A percentile compares a stretch with the other conserved stretches of the same genome.
Evolutionary conservation across 495 filamentous ascomycete genomes (phyloP).

Genomic region (Xylaria castorea): DNA sequence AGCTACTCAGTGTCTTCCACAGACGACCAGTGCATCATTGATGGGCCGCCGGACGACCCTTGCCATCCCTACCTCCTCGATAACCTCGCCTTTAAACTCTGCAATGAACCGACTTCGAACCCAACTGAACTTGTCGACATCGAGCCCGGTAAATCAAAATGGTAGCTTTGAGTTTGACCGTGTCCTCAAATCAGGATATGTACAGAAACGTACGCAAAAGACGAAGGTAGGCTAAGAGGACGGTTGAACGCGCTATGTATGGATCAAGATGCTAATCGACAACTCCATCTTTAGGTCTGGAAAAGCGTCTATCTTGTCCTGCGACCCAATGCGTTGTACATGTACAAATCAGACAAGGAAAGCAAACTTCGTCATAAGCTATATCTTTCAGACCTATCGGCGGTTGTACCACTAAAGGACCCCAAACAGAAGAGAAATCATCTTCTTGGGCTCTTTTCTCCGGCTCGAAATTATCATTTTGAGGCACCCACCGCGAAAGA

Average conservation of each 20-base stretch:
- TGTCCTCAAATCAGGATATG: constrained; percentile 84
- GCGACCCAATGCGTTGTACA: constrained; percentile 89
- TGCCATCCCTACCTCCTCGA: constrained; percentile 31
- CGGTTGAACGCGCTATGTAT: background rate
- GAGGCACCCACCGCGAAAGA: constrained; percentile 75
- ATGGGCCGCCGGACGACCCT: constrained; percentile 35
- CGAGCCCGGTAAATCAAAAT: constrained; percentile 83
- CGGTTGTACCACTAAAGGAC: constrained; percentile 85
- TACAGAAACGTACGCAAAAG: constrained; percentile 86
- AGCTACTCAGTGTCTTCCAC: constrained; percentile 31
- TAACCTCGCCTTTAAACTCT: constrained; percentile 35
- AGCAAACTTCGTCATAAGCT: constrained; percentile 88
- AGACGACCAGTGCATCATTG: constrained; percentile 26
- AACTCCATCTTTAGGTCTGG: constrained; percentile 66
- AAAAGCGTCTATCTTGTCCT: constrained; percentile 89
- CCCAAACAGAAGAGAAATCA: constrained; percentile 80
- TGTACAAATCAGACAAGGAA: constrained; percentile 92
- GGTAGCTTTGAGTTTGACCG: constrained; percentile 95
- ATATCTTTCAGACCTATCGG: constrained; percentile 86
- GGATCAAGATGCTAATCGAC: constrained; percentile 43
- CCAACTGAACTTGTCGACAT: constrained; percentile 58
- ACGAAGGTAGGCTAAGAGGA: constrained; percentile 75
- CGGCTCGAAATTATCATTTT: constrained; percentile 89
- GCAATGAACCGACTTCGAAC: constrained; percentile 57
- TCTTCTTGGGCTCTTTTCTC: constrained; percentile 92